A percentile compares a stretch with the other conserved stretches of the same genome.
These are phyloP conservation scores for Talaromyces thailandensis DNA, from an alignment of 495 filamentous ascomycete genomes.

Conservation along the genomic window DNA sequence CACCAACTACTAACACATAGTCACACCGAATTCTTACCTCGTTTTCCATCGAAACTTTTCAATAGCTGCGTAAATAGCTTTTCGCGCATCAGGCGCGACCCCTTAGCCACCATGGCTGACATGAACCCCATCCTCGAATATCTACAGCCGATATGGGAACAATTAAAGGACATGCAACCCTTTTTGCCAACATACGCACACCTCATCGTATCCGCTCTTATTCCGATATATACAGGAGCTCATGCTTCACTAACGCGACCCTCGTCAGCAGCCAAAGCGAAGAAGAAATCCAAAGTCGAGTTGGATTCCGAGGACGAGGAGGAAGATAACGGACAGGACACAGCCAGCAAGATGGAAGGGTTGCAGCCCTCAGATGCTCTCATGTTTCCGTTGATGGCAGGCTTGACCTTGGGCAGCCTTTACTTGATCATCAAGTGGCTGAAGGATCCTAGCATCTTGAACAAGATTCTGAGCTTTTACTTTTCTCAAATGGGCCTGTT, in stretches of 20 bases:
- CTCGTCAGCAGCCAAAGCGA: slow-evolving; percentile 61
- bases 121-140: slow-evolving; percentile 38
- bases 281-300: slow-evolving; percentile 36
- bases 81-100: slow-evolving; percentile 5
- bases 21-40: neutral
- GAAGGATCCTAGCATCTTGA: slow-evolving; percentile 70
- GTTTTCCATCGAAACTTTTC: neutral
- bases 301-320: slow-evolving; percentile 49
- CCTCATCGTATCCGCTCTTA: slow-evolving; percentile 55
- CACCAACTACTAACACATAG: neutral
- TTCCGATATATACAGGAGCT: slow-evolving; percentile 64
- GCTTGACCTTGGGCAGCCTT: slow-evolving; percentile 58
- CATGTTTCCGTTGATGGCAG: slow-evolving; percentile 78
- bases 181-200: slow-evolving; percentile 59
- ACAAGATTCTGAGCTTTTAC: slow-evolving; percentile 77
- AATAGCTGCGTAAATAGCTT: neutral
- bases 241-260: slow-evolving; percentile 68
- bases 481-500: slow-evolving; percentile 73
- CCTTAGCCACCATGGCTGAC: slow-evolving; percentile 25
- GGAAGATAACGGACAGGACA: slow-evolving; percentile 36
- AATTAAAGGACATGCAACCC: slow-evolving; percentile 41
- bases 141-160: slow-evolving; percentile 38
- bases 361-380: slow-evolving; percentile 75
- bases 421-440: slow-evolving; percentile 89
- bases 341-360: slow-evolving; percentile 57